A percentile compares a stretch with the other conserved stretches of the same genome.
Evolutionary conservation across 2,329 filamentous ascomycete genomes (phyloP).

Genomic region (Dactylellina parvicollis): DNA sequence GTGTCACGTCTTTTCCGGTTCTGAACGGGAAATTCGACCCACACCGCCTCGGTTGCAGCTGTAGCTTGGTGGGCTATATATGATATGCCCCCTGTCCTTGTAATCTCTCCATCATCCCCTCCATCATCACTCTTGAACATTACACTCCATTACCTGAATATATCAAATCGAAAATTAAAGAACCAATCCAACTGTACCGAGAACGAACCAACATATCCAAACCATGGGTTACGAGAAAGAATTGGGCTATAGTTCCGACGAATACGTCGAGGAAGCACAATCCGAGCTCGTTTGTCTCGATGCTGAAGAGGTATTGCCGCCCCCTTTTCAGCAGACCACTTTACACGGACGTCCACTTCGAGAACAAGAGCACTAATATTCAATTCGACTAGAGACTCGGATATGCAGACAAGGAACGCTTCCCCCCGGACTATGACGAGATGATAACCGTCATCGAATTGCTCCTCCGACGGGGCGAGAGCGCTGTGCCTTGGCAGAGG

Average conservation of each 20-base stretch:
- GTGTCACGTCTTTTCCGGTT: not conserved
- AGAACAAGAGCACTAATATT: not conserved
- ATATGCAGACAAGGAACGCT: conserved; percentile 15
- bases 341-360: not conserved
- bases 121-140: too few species aligned
- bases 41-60: not conserved
- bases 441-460: conserved; percentile 32
- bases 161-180: too few species aligned
- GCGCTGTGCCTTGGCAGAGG: conserved; percentile 36
- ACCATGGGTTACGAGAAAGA: conserved; percentile 19
- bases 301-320: conserved; percentile 9
- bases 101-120: too few species aligned
- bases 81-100: too few species aligned
- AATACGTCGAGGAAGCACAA: conserved; percentile 17
- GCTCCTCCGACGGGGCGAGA: conserved; percentile 29
- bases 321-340: not conserved
- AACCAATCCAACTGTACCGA: too few species aligned
- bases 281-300: conserved; percentile 36
- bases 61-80: too few species aligned
- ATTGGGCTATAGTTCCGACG: conserved; percentile 13
- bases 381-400: conserved; percentile 18
- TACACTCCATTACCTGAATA: too few species aligned
- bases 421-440: conserved; percentile 30
- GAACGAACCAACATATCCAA: too few species aligned
- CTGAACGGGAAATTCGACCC: not conserved